Conservation (phyloP, 2,329 filamentous ascomycete genomes). For the Lasiodiplodia citricola region DNA sequence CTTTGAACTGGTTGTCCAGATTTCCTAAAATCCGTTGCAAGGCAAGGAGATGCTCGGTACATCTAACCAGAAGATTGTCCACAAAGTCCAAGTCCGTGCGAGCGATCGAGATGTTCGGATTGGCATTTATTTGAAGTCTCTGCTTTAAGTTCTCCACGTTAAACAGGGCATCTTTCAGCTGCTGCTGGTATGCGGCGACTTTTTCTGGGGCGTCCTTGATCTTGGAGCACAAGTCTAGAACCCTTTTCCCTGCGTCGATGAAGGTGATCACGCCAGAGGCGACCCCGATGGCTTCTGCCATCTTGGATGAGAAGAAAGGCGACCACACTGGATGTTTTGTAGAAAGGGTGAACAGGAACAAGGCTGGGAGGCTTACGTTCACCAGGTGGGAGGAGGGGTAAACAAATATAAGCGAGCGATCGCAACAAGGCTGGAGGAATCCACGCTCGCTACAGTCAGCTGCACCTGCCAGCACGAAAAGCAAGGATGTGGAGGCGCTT, state of each 20-base stretch:
- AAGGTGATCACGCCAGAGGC: not conserved
- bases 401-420: not conserved
- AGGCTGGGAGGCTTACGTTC: not conserved
- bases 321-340: not conserved
- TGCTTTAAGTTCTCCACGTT: not conserved
- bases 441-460: not conserved
- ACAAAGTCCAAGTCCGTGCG: not conserved
- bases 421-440: not conserved
- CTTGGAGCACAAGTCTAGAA: not conserved
- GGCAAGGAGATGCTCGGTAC: not conserved
- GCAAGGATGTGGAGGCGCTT: not conserved
- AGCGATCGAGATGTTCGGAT: not conserved
- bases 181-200: not conserved
- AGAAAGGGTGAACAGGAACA: not conserved
- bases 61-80: not conserved
- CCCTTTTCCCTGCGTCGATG: not conserved
- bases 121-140: not conserved
- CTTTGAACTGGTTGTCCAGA: not conserved
- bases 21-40: not conserved
- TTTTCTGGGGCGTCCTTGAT: not conserved
- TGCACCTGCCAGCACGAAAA: not conserved
- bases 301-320: not conserved
- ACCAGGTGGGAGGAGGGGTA: not conserved
- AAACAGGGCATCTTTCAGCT: not conserved
- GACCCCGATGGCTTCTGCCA: not conserved